Conservation (phyloP, 495 filamentous ascomycete species). For the Talaromyces wortmannii region DNA sequence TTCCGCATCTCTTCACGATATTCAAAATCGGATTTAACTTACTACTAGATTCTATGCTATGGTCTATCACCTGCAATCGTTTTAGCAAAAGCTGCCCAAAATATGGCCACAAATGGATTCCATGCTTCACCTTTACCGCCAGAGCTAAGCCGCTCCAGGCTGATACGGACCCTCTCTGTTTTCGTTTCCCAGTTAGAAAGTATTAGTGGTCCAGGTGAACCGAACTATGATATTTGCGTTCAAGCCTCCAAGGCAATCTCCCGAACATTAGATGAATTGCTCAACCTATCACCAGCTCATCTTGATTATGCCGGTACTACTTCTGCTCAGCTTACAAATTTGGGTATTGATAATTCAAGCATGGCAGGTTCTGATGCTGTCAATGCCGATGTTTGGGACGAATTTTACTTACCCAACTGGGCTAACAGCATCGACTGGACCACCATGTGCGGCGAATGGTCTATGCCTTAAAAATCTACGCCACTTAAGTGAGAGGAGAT, state of each 20-base stretch:
- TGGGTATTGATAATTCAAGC: neutral
- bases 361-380: neutral
- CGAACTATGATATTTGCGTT: neutral
- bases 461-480: no score
- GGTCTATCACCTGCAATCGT: neutral
- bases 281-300: neutral
- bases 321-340: neutral
- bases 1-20: neutral
- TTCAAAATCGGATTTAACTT: neutral
- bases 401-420: neutral
- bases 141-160: neutral
- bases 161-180: neutral
- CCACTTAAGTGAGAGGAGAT: no score
- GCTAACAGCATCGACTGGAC: neutral
- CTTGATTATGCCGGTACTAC: neutral
- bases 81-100: neutral
- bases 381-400: neutral
- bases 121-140: neutral
- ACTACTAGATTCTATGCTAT: neutral
- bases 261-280: neutral
- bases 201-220: neutral
- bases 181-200: neutral
- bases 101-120: neutral
- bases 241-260: neutral
- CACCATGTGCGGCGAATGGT: neutral